phyloP scores from a whole-genome alignment of 495 filamentous ascomycete species.

The Ramalina intermedia region DNA sequence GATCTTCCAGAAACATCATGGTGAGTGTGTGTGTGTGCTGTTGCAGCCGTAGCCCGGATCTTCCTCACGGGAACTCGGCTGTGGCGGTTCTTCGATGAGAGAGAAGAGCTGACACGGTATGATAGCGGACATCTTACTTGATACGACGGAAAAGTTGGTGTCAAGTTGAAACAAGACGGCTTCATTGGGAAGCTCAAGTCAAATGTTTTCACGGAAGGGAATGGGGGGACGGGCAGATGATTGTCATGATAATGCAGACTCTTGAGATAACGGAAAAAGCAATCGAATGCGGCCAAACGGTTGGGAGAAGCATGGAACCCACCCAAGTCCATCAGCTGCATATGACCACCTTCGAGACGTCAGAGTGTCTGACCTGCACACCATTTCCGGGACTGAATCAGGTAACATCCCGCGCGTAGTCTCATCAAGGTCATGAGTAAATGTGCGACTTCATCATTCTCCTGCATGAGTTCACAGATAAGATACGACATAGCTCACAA shows the following conservation, averaged over 20 bases:
- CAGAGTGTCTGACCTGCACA: neutral
- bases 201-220: too few species aligned
- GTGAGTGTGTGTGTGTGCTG: slow-evolving; percentile 26
- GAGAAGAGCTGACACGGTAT: slow-evolving; percentile 15
- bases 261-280: too few species aligned
- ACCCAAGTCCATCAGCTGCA: neutral
- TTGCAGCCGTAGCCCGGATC: slow-evolving; percentile 1
- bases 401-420: neutral
- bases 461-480: too few species aligned
- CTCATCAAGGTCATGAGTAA: neutral
- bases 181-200: too few species aligned
- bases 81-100: neutral
- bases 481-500: too few species aligned
- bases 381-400: neutral
- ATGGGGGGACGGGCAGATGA: too few species aligned
- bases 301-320: too few species aligned
- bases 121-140: slow-evolving; percentile 47
- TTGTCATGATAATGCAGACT: too few species aligned
- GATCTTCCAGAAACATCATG: slow-evolving; percentile 89
- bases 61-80: slow-evolving; percentile 3
- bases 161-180: slow-evolving; percentile 17
- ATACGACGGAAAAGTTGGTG: slow-evolving; percentile 63
- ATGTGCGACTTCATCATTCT: too few species aligned
- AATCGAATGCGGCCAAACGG: too few species aligned
- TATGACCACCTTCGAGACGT: neutral